Conservation (phyloP, 768 basidiomycete species). For the Pisolithus orientalis region DNA sequence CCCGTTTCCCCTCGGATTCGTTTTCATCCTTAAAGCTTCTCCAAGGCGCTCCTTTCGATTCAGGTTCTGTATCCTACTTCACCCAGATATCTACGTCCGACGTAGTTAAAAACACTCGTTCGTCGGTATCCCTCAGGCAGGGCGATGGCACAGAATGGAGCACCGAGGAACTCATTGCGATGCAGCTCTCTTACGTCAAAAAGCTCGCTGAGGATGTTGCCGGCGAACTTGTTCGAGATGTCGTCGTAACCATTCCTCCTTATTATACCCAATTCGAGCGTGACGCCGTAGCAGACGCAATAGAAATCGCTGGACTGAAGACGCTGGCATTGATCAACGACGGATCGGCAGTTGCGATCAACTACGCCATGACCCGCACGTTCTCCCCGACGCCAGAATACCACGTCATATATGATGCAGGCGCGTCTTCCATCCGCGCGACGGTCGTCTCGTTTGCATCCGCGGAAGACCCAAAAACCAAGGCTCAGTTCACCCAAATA, state of each 20-base stretch:
- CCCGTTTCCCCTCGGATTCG: constrained; percentile 84
- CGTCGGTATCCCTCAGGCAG: constrained; percentile 53
- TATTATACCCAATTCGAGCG: constrained; percentile 90
- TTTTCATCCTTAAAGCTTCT: constrained; percentile 84
- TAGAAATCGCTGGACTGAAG: constrained; percentile 84
- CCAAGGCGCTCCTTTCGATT: constrained; percentile 62
- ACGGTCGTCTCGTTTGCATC: constrained; percentile 66
- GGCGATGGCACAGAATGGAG: constrained; percentile 67
- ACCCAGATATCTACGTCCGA: constrained; percentile 50
- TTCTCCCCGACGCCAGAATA: constrained; percentile 69
- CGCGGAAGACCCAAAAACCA: constrained; percentile 43
- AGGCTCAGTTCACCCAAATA: constrained; percentile 58
- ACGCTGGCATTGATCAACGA: constrained; percentile 86
- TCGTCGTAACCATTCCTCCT: constrained; percentile 84
- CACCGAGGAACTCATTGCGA: constrained; percentile 87
- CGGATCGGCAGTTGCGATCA: constrained; percentile 91
- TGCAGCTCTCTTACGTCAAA: constrained; percentile 90
- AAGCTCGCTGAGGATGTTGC: constrained; percentile 75
- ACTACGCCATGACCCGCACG: constrained; percentile 94
- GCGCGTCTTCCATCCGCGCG: constrained; percentile 75
- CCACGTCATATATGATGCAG: constrained; percentile 93
- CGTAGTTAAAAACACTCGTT: constrained; percentile 47
- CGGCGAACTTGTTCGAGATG: constrained; percentile 74
- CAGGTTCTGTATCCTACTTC: constrained; percentile 53
- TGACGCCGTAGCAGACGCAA: constrained; percentile 85